Evolutionary conservation across 768 basidiomycete genomes (phyloP).

Genomic region (Boletus barrowsii): DNA sequence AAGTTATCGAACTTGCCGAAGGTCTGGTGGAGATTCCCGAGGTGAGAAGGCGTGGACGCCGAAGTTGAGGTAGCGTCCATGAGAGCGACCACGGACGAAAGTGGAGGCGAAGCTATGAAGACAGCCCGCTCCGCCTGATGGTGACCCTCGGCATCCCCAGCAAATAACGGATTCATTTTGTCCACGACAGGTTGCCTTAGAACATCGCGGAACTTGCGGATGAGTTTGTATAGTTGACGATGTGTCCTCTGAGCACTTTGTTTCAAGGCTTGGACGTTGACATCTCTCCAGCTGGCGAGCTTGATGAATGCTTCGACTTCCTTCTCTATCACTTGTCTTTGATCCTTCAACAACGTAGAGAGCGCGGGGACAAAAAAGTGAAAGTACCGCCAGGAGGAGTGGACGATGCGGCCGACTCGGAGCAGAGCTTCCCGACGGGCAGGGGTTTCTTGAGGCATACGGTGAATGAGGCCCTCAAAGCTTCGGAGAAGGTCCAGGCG

Average conservation of each 20-base stretch:
- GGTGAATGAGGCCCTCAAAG: constrained; percentile 54
- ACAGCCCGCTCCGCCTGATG: constrained; percentile 8
- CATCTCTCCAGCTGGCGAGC: constrained; percentile 96
- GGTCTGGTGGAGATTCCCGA: constrained; percentile 49
- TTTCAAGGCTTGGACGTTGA: constrained; percentile 91
- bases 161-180: constrained; percentile 37
- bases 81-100: background rate
- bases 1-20: constrained; percentile 48
- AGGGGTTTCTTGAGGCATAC: constrained; percentile 34
- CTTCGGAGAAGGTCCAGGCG: constrained; percentile 66
- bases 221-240: constrained; percentile 83
- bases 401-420: constrained; percentile 57
- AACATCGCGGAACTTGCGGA: constrained; percentile 89
- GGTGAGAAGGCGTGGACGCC: constrained; percentile 32
- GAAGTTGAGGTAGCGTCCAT: constrained; percentile 2
- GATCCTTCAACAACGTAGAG: constrained; percentile 45
- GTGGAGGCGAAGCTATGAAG: background rate
- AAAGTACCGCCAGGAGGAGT: constrained; percentile 61
- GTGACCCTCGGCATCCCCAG: constrained; percentile 36
- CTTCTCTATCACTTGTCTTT: constrained; percentile 66
- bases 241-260: constrained; percentile 90
- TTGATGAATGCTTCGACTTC: constrained; percentile 86
- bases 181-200: constrained; percentile 66
- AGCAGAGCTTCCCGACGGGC: constrained; percentile 35
- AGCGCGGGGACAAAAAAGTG: constrained; percentile 54